phyloP scores from a whole-genome alignment of 306 rosid genomes.

The Arachis hypogaea region DNA sequence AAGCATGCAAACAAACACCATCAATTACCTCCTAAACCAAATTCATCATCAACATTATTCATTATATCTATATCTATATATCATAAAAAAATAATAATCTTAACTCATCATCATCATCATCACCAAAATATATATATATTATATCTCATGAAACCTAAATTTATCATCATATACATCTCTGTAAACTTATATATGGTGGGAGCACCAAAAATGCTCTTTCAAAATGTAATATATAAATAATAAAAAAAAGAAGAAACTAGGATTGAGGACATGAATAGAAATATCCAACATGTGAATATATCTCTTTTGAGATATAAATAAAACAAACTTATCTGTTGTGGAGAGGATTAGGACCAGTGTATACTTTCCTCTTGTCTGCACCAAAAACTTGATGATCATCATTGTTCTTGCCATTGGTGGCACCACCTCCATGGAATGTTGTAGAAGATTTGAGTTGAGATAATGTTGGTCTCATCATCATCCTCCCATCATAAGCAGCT shows the following conservation, averaged over 20 bases:
- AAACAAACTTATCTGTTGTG: constrained; percentile 77
- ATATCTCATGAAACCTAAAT: constrained; percentile 44
- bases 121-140: constrained; percentile 35
- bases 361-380: constrained; percentile 75
- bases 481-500: constrained; percentile 26
- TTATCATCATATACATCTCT: constrained; percentile 56
- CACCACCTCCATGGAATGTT: constrained; percentile 38
- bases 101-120: constrained; percentile 39
- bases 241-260: neutral
- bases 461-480: neutral
- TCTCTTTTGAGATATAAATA: constrained; percentile 30
- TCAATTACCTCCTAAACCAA: constrained; percentile 33
- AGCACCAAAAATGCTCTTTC: constrained; percentile 47
- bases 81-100: constrained; percentile 39
- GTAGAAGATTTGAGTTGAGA: constrained; percentile 37
- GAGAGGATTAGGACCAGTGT: constrained; percentile 93
- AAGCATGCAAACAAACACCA: constrained; percentile 45
- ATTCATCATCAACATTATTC: constrained; percentile 12
- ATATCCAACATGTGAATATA: neutral
- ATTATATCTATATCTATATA: constrained; percentile 5
- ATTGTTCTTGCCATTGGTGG: constrained; percentile 32
- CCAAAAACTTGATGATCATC: constrained; percentile 53
- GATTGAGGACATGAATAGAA: constrained; percentile 1
- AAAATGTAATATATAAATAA: constrained; percentile 29
- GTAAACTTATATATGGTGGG: constrained; percentile 17